Conservation (phyloP, 2,329 filamentous ascomycete genomes). For the Fusarium tuaranense region DNA sequence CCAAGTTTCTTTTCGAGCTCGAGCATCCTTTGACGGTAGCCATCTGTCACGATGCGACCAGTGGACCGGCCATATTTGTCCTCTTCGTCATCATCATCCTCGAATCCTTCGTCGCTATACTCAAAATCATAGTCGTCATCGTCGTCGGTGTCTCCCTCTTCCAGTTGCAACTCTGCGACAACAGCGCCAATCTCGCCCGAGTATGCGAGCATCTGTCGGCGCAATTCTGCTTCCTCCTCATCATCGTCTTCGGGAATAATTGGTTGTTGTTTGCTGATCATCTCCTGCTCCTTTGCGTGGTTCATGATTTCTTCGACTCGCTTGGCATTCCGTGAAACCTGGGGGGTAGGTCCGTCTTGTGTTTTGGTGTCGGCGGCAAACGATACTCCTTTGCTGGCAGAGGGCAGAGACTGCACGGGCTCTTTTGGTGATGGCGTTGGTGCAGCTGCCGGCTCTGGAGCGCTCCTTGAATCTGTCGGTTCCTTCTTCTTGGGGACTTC, state of each 20-base stretch:
- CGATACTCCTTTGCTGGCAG: conserved; percentile 68
- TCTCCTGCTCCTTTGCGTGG: conserved; percentile 66
- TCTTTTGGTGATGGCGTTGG: conserved; percentile 15
- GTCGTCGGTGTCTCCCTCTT: conserved; percentile 72
- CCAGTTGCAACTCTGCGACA: conserved; percentile 90
- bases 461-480: not conserved
- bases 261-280: conserved; percentile 54
- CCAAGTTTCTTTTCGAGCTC: conserved; percentile 82
- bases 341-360: conserved; percentile 51
- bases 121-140: conserved; percentile 64
- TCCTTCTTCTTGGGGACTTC: not conserved
- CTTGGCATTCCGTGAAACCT: conserved; percentile 56
- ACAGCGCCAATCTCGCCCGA: conserved; percentile 91
- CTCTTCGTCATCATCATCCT: conserved; percentile 62
- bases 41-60: conserved; percentile 73
- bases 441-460: not conserved
- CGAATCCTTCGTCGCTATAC: conserved; percentile 64
- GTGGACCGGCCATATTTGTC: conserved; percentile 79
- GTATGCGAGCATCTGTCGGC: conserved; percentile 92
- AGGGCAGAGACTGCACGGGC: not conserved
- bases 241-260: conserved; percentile 81
- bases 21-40: conserved; percentile 85
- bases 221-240: conserved; percentile 81
- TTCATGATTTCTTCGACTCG: conserved; percentile 69
- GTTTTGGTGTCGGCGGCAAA: conserved; percentile 72